Base-by-base conservation (phyloP, 169 alveolate species). In the Eimeria acervulina region DNA sequence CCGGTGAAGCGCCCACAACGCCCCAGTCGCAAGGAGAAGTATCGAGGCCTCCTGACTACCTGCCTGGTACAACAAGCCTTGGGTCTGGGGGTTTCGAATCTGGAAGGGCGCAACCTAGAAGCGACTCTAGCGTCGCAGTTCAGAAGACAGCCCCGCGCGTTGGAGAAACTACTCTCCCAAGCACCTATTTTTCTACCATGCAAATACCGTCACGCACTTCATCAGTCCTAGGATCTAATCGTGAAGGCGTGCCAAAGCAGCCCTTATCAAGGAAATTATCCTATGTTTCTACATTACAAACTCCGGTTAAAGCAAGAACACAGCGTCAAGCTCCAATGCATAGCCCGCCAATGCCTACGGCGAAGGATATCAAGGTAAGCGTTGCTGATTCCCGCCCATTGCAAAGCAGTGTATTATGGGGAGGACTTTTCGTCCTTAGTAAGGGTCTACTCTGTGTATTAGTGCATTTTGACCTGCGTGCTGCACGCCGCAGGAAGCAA, bases 401-500 rank as follows among this genome's bases (percentile, higher is more conserved):
- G 47, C 36, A 21, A 38, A 21, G 13, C 33, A 6, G 17, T 36
- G 36, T 31, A 19, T 0, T 23, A 44, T 42, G 33, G 1, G 15
- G 21, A 31, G 42, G 10, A 6, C 38, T 3, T 1, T n/a, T 10
- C 21, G 10, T 42, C 40, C 61, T 42, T 42, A 3, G 52, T 40
- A n/a, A 10, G 84, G 33, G 10, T 74, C 23, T n/a, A 1, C 12
- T 31, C 31, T 21, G 33, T 36, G 5, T 19, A 19, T 23, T 36
- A 40, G 44, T 74, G n/a, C 28, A 36, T 36, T 1, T 40, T n/a
- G 38, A 6, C 66, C 12, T 40, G 42, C 52, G 33, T 47, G 44
- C 51, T 47, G 90, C 47, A 17, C n/a, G 19, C 26, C 42, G n/a
- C 68, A 81, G 90, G 72, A 51, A 31, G 72, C 90, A 13, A 81